A percentile compares a stretch with the other conserved stretches of the same genome.
Evolutionary conservation across 2,329 filamentous ascomycete species (phyloP).

Genomic region (Fusarium foetens): DNA sequence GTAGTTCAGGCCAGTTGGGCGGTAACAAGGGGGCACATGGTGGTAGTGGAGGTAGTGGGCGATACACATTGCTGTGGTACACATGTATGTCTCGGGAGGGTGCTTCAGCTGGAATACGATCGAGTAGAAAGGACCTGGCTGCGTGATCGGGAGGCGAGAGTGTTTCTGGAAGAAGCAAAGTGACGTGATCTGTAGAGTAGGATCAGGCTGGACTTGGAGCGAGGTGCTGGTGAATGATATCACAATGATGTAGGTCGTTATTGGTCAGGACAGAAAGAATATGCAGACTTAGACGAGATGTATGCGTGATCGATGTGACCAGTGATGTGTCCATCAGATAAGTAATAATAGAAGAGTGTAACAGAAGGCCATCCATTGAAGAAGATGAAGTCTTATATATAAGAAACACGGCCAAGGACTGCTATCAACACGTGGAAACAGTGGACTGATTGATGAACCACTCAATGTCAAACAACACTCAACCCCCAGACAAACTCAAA

Average conservation of each 20-base stretch:
- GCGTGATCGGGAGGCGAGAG: slow-evolving; percentile 5
- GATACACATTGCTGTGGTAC: slow-evolving; percentile 57
- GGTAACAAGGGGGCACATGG: slow-evolving; percentile 56
- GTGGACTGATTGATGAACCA: neutral
- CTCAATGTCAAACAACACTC: neutral
- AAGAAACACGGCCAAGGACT: neutral
- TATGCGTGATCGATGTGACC: neutral
- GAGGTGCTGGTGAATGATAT: neutral
- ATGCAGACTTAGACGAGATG: neutral
- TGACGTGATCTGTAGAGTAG: neutral
- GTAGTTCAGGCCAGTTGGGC: slow-evolving; percentile 53
- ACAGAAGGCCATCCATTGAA: neutral
- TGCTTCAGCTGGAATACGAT: slow-evolving; percentile 37
- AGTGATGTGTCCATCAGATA: neutral
- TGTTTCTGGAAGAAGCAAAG: neutral
- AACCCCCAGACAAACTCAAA: neutral
- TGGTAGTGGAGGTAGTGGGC: slow-evolving; percentile 64
- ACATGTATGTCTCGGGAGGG: slow-evolving; percentile 42
- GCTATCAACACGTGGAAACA: neutral
- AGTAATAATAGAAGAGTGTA: neutral
- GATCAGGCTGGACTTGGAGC: slow-evolving; percentile 4
- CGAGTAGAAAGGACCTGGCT: slow-evolving; percentile 3
- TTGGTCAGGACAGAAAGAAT: neutral
- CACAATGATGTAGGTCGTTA: neutral
- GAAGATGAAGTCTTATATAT: neutral